A percentile compares a stretch with the other conserved stretches of the same genome.
These are phyloP conservation scores for Pascua sp. DNA, from an alignment of 1,284 basidiomycete species.

Conservation along the genomic window DNA sequence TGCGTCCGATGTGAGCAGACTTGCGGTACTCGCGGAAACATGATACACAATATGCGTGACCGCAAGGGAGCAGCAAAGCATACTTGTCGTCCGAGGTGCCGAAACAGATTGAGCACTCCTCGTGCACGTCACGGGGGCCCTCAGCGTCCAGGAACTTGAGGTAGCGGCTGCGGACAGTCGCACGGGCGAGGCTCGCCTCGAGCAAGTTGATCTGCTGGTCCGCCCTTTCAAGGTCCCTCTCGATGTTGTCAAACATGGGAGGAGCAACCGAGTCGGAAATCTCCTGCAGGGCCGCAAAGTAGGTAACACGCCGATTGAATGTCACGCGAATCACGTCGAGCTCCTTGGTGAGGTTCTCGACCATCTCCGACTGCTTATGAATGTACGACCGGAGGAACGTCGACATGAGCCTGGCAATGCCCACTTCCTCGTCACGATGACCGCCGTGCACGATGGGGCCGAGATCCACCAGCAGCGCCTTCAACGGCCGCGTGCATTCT, in stretches of 20 bases:
- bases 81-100: conserved; percentile 39
- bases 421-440: conserved; percentile 7
- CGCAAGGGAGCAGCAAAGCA: conserved; percentile 37
- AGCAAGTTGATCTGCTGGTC: conserved; percentile 20
- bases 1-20: conserved; percentile 18
- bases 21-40: conserved; percentile 37
- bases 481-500: conserved; percentile 38
- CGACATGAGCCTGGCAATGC: conserved; percentile 4
- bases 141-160: conserved; percentile 30
- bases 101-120: conserved; percentile 46
- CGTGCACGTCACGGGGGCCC: conserved; percentile 25
- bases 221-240: conserved; percentile 18
- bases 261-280: conserved; percentile 44
- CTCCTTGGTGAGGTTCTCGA: conserved; percentile 42
- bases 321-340: conserved; percentile 39
- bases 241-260: conserved; percentile 25
- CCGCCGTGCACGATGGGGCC: conserved; percentile 16
- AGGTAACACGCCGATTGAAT: conserved; percentile 43
- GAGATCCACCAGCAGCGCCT: conserved; percentile 37
- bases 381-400: conserved; percentile 5
- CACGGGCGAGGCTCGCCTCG: conserved; percentile 29
- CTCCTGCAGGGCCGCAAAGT: conserved; percentile 45
- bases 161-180: conserved; percentile 35
- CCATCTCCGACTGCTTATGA: conserved; percentile 16
- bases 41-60: conserved; percentile 44